Conservation (phyloP, 371 early-diverging fungal species). For the Rhizopus delemar region DNA sequence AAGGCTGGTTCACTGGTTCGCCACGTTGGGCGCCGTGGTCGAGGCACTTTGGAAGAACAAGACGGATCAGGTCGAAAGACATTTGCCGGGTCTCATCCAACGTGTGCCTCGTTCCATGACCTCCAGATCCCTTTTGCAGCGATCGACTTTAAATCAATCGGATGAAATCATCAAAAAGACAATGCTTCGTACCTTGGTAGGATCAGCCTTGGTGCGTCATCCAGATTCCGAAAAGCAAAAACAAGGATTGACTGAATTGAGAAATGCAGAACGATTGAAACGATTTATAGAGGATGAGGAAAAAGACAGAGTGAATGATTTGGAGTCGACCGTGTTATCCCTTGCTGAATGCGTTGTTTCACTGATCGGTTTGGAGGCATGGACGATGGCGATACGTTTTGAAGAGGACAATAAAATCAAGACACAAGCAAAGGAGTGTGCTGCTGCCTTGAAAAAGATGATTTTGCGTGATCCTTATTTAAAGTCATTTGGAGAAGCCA, state of each 20-base stretch:
- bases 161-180: slow-evolving; percentile 30
- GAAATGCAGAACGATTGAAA: slow-evolving; percentile 17
- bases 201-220: slow-evolving; percentile 27
- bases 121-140: slow-evolving; percentile 5
- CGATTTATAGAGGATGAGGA: no score
- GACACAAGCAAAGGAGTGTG: no score
- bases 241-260: slow-evolving; percentile 33
- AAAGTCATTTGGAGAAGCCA: no score
- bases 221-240: slow-evolving; percentile 18
- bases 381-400: no score
- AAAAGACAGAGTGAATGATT: no score
- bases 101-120: slow-evolving; percentile 33
- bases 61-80: slow-evolving; percentile 21
- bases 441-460: no score
- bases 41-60: slow-evolving; percentile 41
- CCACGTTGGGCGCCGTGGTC: slow-evolving; percentile 33
- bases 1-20: slow-evolving; percentile 38
- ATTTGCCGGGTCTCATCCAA: slow-evolving; percentile 23
- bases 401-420: no score
- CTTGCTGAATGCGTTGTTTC: no score
- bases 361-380: no score
- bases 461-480: no score
- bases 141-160: slow-evolving; percentile 17
- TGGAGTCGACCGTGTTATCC: no score
- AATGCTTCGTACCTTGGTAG: slow-evolving; percentile 33